Conservation (phyloP, 345 rosid genomes). For the Eucalyptus grandis region DNA sequence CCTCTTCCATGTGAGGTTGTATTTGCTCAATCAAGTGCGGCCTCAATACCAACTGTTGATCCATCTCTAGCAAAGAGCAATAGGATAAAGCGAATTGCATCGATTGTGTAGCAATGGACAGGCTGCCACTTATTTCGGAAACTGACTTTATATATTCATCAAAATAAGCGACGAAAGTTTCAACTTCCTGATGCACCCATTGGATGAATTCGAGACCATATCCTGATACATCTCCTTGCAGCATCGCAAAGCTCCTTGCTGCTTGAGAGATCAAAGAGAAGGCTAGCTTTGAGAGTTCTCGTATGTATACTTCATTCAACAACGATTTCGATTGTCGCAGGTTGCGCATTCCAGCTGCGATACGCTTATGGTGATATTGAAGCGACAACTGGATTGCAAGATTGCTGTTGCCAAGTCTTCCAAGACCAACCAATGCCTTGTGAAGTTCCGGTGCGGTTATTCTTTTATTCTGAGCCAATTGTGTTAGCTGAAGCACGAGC, state of each 20-base stretch:
- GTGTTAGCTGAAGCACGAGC: conserved; percentile 18
- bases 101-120: conserved; percentile 32
- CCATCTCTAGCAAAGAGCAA: conserved; percentile 29
- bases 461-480: conserved; percentile 40
- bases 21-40: conserved; percentile 27
- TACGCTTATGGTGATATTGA: conserved; percentile 35
- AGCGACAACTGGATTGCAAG: conserved; percentile 38
- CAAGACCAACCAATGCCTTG: conserved; percentile 27
- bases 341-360: conserved; percentile 20
- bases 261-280: conserved; percentile 57
- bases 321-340: conserved; percentile 14
- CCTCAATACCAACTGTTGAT: conserved; percentile 18
- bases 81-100: conserved; percentile 31
- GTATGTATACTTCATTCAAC: conserved; percentile 13
- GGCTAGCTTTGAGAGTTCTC: conserved; percentile 34
- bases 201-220: conserved; percentile 25
- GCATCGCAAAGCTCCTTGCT: conserved; percentile 35
- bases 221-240: conserved; percentile 30
- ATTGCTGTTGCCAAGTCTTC: conserved; percentile 27
- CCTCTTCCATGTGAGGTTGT: conserved; percentile 35
- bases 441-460: conserved; percentile 42
- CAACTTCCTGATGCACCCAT: conserved; percentile 40
- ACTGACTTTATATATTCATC: conserved; percentile 17
- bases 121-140: conserved; percentile 26
- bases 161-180: conserved; percentile 20